Evolutionary conservation across 176 grass and related monocot species (phyloP).

Genomic region (Poa pratensis): DNA sequence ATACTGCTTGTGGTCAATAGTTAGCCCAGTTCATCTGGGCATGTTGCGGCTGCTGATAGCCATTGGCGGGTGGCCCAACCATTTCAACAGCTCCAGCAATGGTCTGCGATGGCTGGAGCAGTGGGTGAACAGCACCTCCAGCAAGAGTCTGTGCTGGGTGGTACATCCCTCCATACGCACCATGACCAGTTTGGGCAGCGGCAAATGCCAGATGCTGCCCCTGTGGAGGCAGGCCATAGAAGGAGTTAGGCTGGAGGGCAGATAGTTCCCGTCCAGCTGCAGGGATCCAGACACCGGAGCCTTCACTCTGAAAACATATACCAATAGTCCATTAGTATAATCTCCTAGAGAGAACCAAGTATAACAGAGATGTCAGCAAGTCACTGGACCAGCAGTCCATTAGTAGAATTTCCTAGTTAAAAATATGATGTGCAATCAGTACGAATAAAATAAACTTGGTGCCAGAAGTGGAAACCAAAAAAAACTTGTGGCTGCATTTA

Average conservation of each 20-base stretch:
- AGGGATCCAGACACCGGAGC: constrained; percentile 70
- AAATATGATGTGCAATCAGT: neutral
- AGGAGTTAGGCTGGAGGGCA: constrained; percentile 57
- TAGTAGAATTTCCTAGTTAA: neutral
- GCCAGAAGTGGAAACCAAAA: neutral
- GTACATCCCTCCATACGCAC: constrained; percentile 73
- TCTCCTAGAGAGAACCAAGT: constrained; percentile 1
- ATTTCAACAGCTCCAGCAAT: constrained; percentile 80
- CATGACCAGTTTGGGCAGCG: constrained; percentile 62
- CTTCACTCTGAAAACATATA: constrained; percentile 62
- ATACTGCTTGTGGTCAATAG: constrained; percentile 59
- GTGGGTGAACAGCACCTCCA: constrained; percentile 60
- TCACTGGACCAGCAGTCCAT: neutral
- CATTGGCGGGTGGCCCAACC: constrained; percentile 50
- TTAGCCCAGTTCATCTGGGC: constrained; percentile 77
- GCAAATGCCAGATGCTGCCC: constrained; percentile 78
- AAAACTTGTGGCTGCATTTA: neutral
- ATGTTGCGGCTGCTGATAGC: constrained; percentile 71
- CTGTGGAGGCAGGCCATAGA: constrained; percentile 67
- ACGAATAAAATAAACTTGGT: neutral
- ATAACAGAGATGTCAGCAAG: neutral
- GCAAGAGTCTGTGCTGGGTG: constrained; percentile 62
- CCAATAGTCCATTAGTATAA: neutral
- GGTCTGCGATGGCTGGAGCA: constrained; percentile 66
- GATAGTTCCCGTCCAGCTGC: constrained; percentile 70